These are phyloP conservation scores for Aspergillus latus DNA, from an alignment of 2,329 filamentous ascomycete genomes.

Conservation along the genomic window DNA sequence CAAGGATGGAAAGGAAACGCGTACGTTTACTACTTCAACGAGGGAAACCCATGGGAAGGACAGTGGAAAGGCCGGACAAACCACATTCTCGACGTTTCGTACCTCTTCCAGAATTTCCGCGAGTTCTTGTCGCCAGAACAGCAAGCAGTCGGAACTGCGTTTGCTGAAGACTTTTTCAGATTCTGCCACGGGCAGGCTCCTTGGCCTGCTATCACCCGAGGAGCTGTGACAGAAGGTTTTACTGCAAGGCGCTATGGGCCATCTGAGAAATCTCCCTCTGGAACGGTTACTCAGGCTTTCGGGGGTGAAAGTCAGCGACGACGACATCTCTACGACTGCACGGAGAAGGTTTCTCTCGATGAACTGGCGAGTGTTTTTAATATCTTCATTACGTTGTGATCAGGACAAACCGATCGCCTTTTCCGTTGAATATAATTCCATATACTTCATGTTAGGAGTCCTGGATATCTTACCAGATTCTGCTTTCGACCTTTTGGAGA, in stretches of 20 bases:
- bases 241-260: conserved; percentile 30
- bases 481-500: too few species aligned
- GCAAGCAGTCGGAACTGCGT: conserved; percentile 29
- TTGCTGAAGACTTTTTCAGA: conserved; percentile 41
- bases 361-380: conserved; percentile 23
- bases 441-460: too few species aligned
- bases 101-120: conserved; percentile 50
- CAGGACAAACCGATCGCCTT: too few species aligned
- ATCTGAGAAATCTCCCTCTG: conserved; percentile 12
- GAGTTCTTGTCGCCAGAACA: conserved; percentile 39
- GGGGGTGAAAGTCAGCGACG: conserved; percentile 26
- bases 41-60: conserved; percentile 50
- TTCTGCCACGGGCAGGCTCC: conserved; percentile 41
- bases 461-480: too few species aligned
- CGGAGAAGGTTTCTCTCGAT: conserved; percentile 25
- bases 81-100: conserved; percentile 50
- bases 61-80: conserved; percentile 40
- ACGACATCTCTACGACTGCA: conserved; percentile 25
- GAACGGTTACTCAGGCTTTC: conserved; percentile 19
- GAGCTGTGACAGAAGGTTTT: conserved; percentile 21
- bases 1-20: conserved; percentile 34
- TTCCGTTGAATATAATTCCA: too few species aligned
- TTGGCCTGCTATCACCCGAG: conserved; percentile 28
- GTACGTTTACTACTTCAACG: conserved; percentile 50
- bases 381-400: conserved; percentile 14